Evolutionary conservation across 345 rosid genomes (phyloP).

Genomic region (Mercurialis annua): DNA sequence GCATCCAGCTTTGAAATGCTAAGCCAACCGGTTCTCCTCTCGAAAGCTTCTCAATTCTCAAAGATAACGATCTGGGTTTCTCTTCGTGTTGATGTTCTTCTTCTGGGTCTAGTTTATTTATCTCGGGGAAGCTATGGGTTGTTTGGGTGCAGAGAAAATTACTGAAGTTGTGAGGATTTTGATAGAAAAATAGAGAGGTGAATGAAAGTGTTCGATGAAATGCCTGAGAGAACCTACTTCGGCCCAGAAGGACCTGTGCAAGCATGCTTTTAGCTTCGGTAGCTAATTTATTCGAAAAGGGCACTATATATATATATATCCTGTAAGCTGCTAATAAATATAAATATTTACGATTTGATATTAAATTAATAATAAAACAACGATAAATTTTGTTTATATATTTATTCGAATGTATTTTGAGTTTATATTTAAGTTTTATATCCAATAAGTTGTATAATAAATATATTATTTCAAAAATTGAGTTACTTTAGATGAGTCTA

Average conservation of each 20-base stretch:
- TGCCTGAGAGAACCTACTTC: slow-evolving; percentile 39
- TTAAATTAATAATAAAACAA: too few species aligned
- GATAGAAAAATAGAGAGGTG: slow-evolving; percentile 3
- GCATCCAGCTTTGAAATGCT: slow-evolving; percentile 88
- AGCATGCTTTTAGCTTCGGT: slow-evolving; percentile 24
- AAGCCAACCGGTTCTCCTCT: slow-evolving; percentile 59
- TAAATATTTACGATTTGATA: too few species aligned
- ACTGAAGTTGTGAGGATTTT: slow-evolving; percentile 17
- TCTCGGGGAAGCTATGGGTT: slow-evolving; percentile 1
- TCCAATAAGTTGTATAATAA: too few species aligned
- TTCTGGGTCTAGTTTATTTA: slow-evolving; percentile 12
- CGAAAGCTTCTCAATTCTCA: slow-evolving; percentile 67
- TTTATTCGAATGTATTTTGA: too few species aligned
- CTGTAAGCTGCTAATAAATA: too few species aligned
- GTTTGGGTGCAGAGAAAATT: slow-evolving; percentile 36
- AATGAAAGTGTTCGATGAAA: slow-evolving; percentile 47
- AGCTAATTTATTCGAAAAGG: too few species aligned
- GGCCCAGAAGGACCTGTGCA: slow-evolving; percentile 23
- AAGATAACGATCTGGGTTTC: slow-evolving; percentile 52
- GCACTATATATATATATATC: too few species aligned
- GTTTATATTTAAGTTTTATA: too few species aligned
- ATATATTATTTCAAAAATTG: too few species aligned
- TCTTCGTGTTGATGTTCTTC: slow-evolving; percentile 23
- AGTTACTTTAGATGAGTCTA: too few species aligned
- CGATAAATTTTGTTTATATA: too few species aligned